Evolutionary conservation across 1,284 basidiomycete species (phyloP), one percentile per base, ranked within the genome.

Genomic region (Chondrostereum purpureum): DNA sequence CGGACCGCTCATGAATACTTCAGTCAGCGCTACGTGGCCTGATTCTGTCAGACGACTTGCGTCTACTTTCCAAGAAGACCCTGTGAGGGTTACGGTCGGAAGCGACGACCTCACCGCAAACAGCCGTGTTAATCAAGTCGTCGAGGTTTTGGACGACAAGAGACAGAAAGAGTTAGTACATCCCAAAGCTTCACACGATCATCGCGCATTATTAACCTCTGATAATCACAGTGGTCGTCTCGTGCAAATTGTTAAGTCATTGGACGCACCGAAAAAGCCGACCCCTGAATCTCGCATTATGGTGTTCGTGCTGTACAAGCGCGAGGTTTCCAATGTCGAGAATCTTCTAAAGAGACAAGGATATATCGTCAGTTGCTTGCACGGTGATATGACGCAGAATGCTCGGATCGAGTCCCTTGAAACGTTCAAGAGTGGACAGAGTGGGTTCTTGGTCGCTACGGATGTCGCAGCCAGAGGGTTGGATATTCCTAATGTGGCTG

Each of bases 11-110:
- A 42, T 24, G 14, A n/a, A 38, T 20, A 43, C 46, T 39, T 5
- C 54, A 92, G 89, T 98, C 70, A 96, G 92, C 47, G 95, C 95
- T 4, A 99, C 95, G 2, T 99, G 95, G 95, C 95, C 95, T 0
- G 92, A 95, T 53, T 84, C 88, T 2, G 94, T 99, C n/a, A 79
- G 95, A 48, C 76, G 88, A 49, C 75, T 99, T n/a, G 96, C 96
- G 0, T 78, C 82, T 56, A 83, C 92, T 4, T 99, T 99, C 69
- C 87, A 91, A 66, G 75, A 77, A 44, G 70, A 88, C 50, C 92
- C 95, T 3, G 77, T 97, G 14, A 78, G 92, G 37, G 88, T 99
- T 27, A 97, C 93, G 0, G 93, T 99, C 21, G 95, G 95, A 3
- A 90, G 86, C n/a, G 96, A 99, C 54, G 94, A 98, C 60, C 74